Evolutionary conservation across 768 basidiomycete species (phyloP).

Genomic region (Pholiota molesta): DNA sequence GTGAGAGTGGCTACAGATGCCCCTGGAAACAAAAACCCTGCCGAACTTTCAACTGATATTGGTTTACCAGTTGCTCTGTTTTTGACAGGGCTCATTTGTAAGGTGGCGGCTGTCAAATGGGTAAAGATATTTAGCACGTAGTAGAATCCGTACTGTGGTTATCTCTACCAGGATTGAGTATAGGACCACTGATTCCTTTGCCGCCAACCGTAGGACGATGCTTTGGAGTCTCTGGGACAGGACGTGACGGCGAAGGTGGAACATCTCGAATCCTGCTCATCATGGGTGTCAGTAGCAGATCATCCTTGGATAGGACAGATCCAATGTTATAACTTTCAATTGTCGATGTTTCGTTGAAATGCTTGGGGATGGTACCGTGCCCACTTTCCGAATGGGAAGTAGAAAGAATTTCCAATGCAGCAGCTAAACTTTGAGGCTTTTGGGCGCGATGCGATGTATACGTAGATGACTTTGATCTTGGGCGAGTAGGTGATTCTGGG

Average conservation of each 20-base stretch:
- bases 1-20: slow-evolving; percentile 47
- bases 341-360: slow-evolving; percentile 26
- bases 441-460: slow-evolving; percentile 57
- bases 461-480: slow-evolving; percentile 45
- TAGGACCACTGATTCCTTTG: slow-evolving; percentile 69
- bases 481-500: slow-evolving; percentile 14
- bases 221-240: slow-evolving; percentile 40
- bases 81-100: slow-evolving; percentile 77
- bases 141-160: not conserved
- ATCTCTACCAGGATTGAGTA: slow-evolving; percentile 66
- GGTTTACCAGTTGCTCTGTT: slow-evolving; percentile 63
- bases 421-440: slow-evolving; percentile 70
- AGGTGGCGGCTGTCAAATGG: slow-evolving; percentile 56
- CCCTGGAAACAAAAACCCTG: slow-evolving; percentile 22
- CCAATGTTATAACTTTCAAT: slow-evolving; percentile 24
- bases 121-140: not conserved
- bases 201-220: slow-evolving; percentile 53
- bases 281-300: slow-evolving; percentile 31
- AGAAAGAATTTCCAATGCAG: slow-evolving; percentile 68
- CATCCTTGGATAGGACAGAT: slow-evolving; percentile 24
- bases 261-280: slow-evolving; percentile 28
- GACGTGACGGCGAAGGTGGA: slow-evolving; percentile 49
- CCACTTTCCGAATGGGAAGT: slow-evolving; percentile 46
- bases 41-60: slow-evolving; percentile 54
- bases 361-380: slow-evolving; percentile 30